Evolutionary conservation across 345 rosid genomes (phyloP).

Genomic region (Brassica juncea): DNA sequence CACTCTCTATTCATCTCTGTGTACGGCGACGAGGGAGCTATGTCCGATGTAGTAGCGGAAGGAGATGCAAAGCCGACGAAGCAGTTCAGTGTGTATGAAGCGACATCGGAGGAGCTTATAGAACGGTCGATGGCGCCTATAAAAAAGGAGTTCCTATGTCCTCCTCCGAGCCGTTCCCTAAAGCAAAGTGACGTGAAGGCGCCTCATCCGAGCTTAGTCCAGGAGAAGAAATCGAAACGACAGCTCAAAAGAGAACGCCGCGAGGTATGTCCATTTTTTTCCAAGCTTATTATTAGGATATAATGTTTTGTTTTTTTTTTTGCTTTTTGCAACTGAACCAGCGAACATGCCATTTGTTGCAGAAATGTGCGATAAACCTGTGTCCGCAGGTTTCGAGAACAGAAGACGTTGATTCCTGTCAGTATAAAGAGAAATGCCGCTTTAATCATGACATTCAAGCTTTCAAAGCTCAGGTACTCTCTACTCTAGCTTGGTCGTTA

Average conservation of each 20-base stretch:
- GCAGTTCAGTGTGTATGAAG: slow-evolving; percentile 39
- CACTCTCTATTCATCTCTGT: neutral
- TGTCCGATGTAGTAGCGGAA: slow-evolving; percentile 35
- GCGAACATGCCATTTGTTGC: neutral
- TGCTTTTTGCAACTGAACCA: neutral
- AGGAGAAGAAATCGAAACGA: slow-evolving; percentile 92
- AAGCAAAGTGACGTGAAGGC: slow-evolving; percentile 42
- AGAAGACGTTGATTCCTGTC: slow-evolving; percentile 64
- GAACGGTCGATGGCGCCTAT: slow-evolving; percentile 81
- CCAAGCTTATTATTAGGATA: neutral
- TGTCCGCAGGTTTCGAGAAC: slow-evolving; percentile 75
- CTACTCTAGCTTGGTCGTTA: neutral
- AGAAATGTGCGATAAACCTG: slow-evolving; percentile 58
- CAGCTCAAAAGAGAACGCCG: slow-evolving; percentile 88
- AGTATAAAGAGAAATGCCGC: slow-evolving; percentile 66
- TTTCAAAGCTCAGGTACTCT: slow-evolving; percentile 66
- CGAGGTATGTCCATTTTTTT: slow-evolving; percentile 30
- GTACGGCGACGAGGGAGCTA: slow-evolving; percentile 22
- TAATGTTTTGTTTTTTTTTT: neutral
- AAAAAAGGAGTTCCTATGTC: slow-evolving; percentile 68
- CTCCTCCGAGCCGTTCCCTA: slow-evolving; percentile 54
- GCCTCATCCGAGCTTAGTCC: slow-evolving; percentile 44
- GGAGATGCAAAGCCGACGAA: slow-evolving; percentile 32
- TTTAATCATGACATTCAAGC: slow-evolving; percentile 83
- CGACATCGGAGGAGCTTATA: slow-evolving; percentile 66